Base-by-base conservation (phyloP, 1,284 basidiomycete species). In the Stygiomarasmius scandens region DNA sequence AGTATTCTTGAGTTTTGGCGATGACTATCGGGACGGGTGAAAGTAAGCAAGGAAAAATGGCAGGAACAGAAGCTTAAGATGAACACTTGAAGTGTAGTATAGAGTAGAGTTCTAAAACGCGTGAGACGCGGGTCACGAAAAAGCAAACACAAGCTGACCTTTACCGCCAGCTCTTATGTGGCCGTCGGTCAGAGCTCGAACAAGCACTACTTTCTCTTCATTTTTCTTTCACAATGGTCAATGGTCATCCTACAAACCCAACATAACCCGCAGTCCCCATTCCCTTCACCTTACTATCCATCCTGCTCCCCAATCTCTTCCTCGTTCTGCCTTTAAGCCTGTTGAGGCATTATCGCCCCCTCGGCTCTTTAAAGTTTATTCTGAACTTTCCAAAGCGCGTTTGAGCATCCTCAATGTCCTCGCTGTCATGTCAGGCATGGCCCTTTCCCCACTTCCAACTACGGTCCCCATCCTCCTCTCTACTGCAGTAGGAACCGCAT, bases 391-490 rank as follows among this genome's bases (percentile, higher is more conserved):
- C 24, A 99, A 99, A 71, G 82, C 90, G 3, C 89, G 90, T 9
- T 85, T 99, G 24, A 94, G 93, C 8, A 81, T 89, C n/a, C 82
- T 98, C 52, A 89, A 96, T 62, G 92, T 94, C 3, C 82, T 99
- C 38, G 95, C 94, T 6, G 87, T 95, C 16, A 95, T 98, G 82
- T 89, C 93, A 1, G 91, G 95, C 38, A 94, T 98, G 53, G 96
- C 97, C 0, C 82, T 99, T 22, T 98, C 92, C 16, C 95, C 95
- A 0, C 74, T 94, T 6, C 90, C 93, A 10, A 82, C 92, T 1
- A 89, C 90, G 2, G 77, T 96, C 1, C 90, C 94, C 1, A 82
- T 93, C 14, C 81, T 99, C 3, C 80, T 98, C 5, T 87, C 92
- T 8, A 92, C 96, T 0, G 94, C 95, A 0, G 72, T 90, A 27